Conservation (phyloP, 2,329 filamentous ascomycete species). For the Aspergillus brunneoviolaceus region DNA sequence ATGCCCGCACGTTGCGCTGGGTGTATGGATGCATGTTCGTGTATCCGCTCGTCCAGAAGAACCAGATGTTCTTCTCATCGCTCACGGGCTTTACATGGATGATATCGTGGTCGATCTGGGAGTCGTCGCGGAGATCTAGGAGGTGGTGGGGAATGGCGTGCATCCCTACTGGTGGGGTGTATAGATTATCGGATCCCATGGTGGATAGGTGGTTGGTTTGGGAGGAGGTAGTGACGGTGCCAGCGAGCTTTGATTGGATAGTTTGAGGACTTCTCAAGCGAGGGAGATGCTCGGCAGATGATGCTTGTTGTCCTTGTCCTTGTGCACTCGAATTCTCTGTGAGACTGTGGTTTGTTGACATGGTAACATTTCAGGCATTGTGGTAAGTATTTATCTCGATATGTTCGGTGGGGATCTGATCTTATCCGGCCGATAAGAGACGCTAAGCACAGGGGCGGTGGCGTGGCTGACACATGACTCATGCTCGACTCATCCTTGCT, state of each 20-base stretch:
- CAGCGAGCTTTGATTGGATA: neutral
- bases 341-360: neutral
- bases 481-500: neutral
- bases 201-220: neutral
- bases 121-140: neutral
- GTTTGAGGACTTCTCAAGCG: too few species aligned
- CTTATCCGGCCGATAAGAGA: neutral
- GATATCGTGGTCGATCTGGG: constrained; percentile 1
- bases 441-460: neutral
- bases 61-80: constrained; percentile 8
- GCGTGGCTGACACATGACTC: neutral
- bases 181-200: neutral
- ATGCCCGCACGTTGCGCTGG: constrained; percentile 5
- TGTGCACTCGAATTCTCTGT: too few species aligned
- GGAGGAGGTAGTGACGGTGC: neutral
- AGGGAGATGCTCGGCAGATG: too few species aligned
- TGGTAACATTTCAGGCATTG: neutral
- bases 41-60: constrained; percentile 8
- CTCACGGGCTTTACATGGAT: neutral
- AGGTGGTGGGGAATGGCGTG: neutral
- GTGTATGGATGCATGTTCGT: constrained; percentile 6
- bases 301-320: too few species aligned
- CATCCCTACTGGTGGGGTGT: neutral
- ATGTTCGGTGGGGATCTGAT: neutral
- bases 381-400: neutral